Evolutionary conservation across 2,329 filamentous ascomycete genomes (phyloP).

Genomic region (Stemphylium vesicarium): DNA sequence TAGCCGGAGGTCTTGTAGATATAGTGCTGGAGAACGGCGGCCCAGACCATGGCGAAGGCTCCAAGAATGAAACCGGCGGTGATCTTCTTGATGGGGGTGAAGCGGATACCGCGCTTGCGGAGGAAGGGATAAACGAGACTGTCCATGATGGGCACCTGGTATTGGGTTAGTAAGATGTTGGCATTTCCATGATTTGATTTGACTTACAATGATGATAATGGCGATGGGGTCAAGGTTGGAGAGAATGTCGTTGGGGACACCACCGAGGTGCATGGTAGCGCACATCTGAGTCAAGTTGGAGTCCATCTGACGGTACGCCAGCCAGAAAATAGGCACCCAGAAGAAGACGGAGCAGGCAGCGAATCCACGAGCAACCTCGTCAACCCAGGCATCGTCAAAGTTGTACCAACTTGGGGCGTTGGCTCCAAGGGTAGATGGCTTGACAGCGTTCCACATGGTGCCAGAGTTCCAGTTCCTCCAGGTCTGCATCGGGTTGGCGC

Average conservation of each 20-base stretch:
- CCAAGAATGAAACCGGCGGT: constrained; percentile 71
- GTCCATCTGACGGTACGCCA: constrained; percentile 72
- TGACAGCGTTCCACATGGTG: constrained; percentile 68
- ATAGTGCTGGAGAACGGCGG: constrained; percentile 63
- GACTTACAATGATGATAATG: constrained; percentile 69
- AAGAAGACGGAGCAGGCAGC: constrained; percentile 51
- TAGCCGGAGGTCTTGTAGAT: constrained; percentile 64
- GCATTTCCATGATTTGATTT: constrained; percentile 62
- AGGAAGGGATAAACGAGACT: constrained; percentile 70
- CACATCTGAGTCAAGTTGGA: constrained; percentile 71
- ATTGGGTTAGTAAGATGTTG: constrained; percentile 64
- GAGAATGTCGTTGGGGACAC: constrained; percentile 78
- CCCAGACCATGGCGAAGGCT: constrained; percentile 65
- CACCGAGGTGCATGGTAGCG: constrained; percentile 69
- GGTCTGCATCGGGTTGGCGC: constrained; percentile 62
- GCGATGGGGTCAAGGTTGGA: constrained; percentile 78
- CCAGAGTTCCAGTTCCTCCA: constrained; percentile 62
- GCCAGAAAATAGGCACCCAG: constrained; percentile 71
- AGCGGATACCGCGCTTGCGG: constrained; percentile 66
- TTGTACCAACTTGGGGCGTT: constrained; percentile 73
- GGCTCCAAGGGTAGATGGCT: constrained; percentile 65
- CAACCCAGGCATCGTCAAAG: constrained; percentile 83
- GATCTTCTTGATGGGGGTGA: constrained; percentile 80
- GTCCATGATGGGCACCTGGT: constrained; percentile 56
- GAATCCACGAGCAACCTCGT: constrained; percentile 72